A percentile compares a stretch with the other conserved stretches of the same genome.
These are phyloP conservation scores for Paramecium octaurelia DNA, from an alignment of 73 alveolate genomes.

Conservation along the genomic window DNA sequence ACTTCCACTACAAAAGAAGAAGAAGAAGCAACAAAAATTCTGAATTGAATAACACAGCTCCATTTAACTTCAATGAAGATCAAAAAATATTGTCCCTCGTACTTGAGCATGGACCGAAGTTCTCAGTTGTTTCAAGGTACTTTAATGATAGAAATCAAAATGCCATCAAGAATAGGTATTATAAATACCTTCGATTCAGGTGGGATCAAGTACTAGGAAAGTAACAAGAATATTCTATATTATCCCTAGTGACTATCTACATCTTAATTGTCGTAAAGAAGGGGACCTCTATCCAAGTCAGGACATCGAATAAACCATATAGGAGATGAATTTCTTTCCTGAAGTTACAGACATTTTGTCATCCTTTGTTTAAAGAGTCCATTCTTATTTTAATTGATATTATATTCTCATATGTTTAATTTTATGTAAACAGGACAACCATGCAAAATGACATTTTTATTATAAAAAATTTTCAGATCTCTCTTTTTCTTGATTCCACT, in stretches of 20 bases:
- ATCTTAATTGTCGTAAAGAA: not conserved
- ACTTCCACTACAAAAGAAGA: not conserved
- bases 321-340: not conserved
- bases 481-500: not conserved
- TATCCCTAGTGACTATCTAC: not conserved
- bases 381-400: not conserved
- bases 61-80: not conserved
- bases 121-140: not conserved
- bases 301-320: not conserved
- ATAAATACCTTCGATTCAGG: constrained; percentile 13
- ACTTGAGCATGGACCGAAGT: constrained; percentile 15
- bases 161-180: constrained; percentile 10
- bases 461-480: not conserved
- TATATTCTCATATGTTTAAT: not conserved
- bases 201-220: constrained; percentile 17
- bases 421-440: not conserved
- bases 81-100: not conserved
- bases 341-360: not conserved
- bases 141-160: not conserved
- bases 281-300: not conserved
- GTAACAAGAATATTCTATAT: not conserved
- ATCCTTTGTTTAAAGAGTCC: not conserved
- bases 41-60: not conserved
- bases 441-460: too few species aligned
- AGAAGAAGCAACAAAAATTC: not conserved